Evolutionary conservation across 1,284 basidiomycete genomes (phyloP), one percentile per base, ranked within the genome.

Genomic region (Peniophora sp.): DNA sequence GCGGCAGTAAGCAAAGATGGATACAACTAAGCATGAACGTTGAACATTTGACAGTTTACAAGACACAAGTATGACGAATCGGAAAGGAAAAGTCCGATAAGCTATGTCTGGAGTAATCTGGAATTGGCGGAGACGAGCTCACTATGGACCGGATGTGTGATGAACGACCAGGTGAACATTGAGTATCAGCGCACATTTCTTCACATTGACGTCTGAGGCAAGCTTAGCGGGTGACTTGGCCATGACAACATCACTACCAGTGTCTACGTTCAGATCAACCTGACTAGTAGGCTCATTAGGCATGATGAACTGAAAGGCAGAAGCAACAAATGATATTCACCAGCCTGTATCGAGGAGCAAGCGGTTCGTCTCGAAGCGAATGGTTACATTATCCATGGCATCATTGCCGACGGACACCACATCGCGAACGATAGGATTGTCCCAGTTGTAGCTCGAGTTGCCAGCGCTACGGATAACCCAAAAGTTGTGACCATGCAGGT

Each of bases 341-440:
- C 27, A 6, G 6, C 6, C 27, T 20, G 23, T 9, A 20, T 9
- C 5, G 23, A 8, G 20, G 23, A 45, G 11, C 44, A 45, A n/a
- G 44, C 70, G 56, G 46, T 77, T 77, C 49, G 74, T 74, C 16
- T 61, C 52, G 52, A 64, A 64, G 17, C 63, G 60, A 25, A 65
- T 61, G n/a, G 59, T 62, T 19, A 62, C 62, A 20, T 62, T 56
- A 53, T 64, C 61, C 12, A 45, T 46, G 0, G 50, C 11, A 10
- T 19, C 47, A 16, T 20, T 20, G 1, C 66, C 66, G 52, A 62
- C 59, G 55, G 50, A 62, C 41, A 68, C 65, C 11, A 59, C 58
- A 52, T 68, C 66, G 49, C 66, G 61, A 24, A 58, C 58, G 46
- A 62, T 57, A 3, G 66, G 66, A 56, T 68, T 63, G 6, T 38